Conservation (phyloP, 2,329 filamentous ascomycete genomes). For the Neocucurbitaria cava region DNA sequence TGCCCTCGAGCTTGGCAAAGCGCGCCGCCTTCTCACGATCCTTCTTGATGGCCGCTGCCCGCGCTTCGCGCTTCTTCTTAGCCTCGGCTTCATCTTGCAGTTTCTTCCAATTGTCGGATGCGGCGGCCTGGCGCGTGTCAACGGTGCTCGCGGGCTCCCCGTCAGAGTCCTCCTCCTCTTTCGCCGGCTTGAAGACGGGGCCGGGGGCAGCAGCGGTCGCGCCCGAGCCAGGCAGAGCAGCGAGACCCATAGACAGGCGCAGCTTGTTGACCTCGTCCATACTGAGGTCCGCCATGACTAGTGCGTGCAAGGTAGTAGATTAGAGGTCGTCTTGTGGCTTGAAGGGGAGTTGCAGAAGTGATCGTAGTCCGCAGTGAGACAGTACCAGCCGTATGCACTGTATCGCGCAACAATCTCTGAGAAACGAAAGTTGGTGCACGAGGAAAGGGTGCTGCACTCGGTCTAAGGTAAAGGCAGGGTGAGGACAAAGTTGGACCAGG, state of each 20-base stretch:
- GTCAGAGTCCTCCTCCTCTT: constrained; percentile 61
- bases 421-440: background rate
- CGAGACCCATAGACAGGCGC: constrained; percentile 85
- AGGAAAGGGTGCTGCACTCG: background rate
- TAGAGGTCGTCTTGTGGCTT: background rate
- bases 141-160: constrained; percentile 82
- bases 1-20: constrained; percentile 77
- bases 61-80: constrained; percentile 80
- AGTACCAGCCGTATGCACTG: background rate
- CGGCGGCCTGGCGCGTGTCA: constrained; percentile 76
- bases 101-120: constrained; percentile 77
- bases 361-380: background rate
- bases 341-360: background rate
- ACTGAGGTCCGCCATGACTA: constrained; percentile 43
- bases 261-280: constrained; percentile 96
- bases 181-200: constrained; percentile 62
- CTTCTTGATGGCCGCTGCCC: constrained; percentile 82
- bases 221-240: constrained; percentile 85
- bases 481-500: background rate
- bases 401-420: background rate
- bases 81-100: constrained; percentile 72
- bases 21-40: constrained; percentile 84
- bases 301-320: background rate
- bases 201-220: constrained; percentile 58
- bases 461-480: background rate